Evolutionary conservation across 1,139 yeast species (phyloP).

Genomic region (Suhomyces bolitotheri): DNA sequence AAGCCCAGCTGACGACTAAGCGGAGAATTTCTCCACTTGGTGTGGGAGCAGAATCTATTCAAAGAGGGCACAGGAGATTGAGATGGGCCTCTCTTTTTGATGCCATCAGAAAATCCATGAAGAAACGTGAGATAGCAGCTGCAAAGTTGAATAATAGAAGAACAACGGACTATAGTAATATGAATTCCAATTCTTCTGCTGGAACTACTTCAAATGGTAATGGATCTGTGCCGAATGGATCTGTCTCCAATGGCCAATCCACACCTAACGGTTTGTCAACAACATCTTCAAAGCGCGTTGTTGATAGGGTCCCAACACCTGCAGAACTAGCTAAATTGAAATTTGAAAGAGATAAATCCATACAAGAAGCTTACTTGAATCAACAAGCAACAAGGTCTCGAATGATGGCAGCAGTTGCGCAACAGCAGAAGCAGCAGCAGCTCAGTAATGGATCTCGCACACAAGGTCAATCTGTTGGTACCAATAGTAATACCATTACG

Average conservation of each 20-base stretch:
- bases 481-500: neutral
- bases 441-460: conserved; percentile 7
- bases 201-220: conserved; percentile 4
- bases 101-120: conserved; percentile 87
- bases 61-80: conserved; percentile 84
- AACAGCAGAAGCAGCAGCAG: conserved; percentile 30
- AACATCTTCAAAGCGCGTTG: conserved; percentile 21
- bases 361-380: conserved; percentile 68
- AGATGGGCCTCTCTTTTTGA: conserved; percentile 98
- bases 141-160: conserved; percentile 39
- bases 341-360: conserved; percentile 80
- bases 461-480: conserved; percentile 1
- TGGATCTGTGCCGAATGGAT: conserved; percentile 6
- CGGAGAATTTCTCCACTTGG: conserved; percentile 90
- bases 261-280: conserved; percentile 1
- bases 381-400: conserved; percentile 47
- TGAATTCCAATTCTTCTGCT: conserved; percentile 15
- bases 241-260: neutral
- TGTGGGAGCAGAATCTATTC: conserved; percentile 86
- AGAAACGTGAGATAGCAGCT: conserved; percentile 67
- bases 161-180: conserved; percentile 40
- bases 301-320: conserved; percentile 67
- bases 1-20: conserved; percentile 83
- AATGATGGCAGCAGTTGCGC: conserved; percentile 45
- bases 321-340: conserved; percentile 79